Conservation (phyloP, 257 asterid species). For the Petrea volubilis region DNA sequence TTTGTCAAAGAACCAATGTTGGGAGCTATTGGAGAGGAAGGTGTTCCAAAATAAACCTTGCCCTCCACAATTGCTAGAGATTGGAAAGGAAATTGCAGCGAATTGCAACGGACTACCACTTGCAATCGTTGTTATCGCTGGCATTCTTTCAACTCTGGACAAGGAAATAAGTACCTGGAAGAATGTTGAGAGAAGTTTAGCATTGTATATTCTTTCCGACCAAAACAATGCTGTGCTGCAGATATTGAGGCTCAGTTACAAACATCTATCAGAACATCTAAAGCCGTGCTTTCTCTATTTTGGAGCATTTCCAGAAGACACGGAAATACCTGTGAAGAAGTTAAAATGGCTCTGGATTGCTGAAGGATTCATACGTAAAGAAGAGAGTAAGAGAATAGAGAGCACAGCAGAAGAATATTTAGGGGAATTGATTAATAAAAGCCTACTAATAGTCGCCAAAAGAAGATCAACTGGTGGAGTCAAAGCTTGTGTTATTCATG, state of each 20-base stretch:
- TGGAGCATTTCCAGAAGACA: conserved; percentile 20
- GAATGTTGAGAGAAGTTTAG: no score
- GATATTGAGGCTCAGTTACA: conserved; percentile 14
- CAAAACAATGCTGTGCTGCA: neutral
- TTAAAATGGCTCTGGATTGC: conserved; percentile 32
- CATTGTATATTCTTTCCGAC: neutral
- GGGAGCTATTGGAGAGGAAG: conserved; percentile 23
- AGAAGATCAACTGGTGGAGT: conserved; percentile 31
- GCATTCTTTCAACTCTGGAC: conserved; percentile 14
- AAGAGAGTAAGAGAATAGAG: neutral
- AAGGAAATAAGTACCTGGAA: neutral
- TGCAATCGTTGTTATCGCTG: conserved; percentile 24
- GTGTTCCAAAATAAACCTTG: neutral
- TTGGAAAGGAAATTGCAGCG: neutral
- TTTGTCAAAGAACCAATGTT: neutral
- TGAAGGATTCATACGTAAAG: conserved; percentile 38
- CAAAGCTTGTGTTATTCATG: conserved; percentile 36
- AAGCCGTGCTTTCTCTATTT: no score
- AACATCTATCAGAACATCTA: conserved; percentile 7
- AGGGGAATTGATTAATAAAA: conserved; percentile 10
- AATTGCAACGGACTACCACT: conserved; percentile 27
- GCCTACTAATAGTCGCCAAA: conserved; percentile 28
- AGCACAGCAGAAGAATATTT: conserved; percentile 21
- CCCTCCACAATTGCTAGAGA: neutral
- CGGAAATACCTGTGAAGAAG: neutral